phyloP scores from a whole-genome alignment of 1,139 yeast species.

The Candida neerlandica region DNA sequence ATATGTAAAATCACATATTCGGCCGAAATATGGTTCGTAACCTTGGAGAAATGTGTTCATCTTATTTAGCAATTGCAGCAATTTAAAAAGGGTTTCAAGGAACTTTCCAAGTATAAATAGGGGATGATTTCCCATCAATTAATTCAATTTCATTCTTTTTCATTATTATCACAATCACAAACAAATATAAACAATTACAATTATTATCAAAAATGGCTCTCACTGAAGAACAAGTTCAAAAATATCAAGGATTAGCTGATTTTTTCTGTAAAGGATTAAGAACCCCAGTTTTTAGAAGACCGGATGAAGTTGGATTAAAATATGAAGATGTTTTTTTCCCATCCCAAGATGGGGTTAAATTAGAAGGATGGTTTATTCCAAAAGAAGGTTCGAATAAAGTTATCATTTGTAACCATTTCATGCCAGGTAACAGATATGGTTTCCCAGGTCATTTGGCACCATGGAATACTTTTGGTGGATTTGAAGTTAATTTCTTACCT shows the following conservation, averaged over 20 bases:
- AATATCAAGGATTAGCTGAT: slow-evolving; percentile 3
- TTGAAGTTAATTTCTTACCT: slow-evolving; percentile 5
- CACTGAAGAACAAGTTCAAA: slow-evolving; percentile 3
- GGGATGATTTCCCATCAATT: no score
- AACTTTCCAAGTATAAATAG: no score
- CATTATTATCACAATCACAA: not conserved
- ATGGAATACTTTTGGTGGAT: slow-evolving; percentile 2
- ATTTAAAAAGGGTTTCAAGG: no score
- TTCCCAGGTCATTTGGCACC: slow-evolving; percentile 1
- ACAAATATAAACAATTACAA: not conserved
- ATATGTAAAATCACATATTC: no score
- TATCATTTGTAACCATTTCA: slow-evolving; percentile 4
- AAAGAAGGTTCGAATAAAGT: slow-evolving; percentile 1
- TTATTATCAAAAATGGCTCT: not conserved
- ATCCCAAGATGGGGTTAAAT: slow-evolving; percentile 1
- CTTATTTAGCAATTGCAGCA: no score
- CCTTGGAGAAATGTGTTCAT: no score
- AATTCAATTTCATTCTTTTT: no score
- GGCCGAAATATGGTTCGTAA: no score
- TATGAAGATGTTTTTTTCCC: slow-evolving; percentile 4
- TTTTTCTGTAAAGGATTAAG: slow-evolving; percentile 3
- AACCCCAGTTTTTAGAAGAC: slow-evolving; percentile 5
- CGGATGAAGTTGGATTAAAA: not conserved
- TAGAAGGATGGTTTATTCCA: slow-evolving; percentile 7
- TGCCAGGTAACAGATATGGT: slow-evolving; percentile 7